Conservation (phyloP, 208 protist genomes). For the Trypanosoma congolense region DNA sequence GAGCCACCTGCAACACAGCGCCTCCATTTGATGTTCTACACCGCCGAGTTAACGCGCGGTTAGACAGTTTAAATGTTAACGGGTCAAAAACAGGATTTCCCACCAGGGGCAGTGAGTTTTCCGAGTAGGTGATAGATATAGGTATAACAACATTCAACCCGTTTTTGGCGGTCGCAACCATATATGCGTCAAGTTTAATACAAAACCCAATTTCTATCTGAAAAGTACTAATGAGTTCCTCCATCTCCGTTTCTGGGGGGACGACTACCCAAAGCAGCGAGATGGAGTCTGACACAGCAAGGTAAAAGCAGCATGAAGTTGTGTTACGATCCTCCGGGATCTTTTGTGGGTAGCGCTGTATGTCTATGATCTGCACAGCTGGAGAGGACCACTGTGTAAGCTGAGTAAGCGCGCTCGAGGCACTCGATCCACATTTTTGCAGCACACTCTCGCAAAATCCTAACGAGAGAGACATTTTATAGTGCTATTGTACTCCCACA, state of each 20-base stretch:
- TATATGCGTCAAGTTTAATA: conserved; percentile 48
- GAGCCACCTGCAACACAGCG: background rate
- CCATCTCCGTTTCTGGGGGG: conserved; percentile 43
- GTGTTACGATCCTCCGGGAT: conserved; percentile 5
- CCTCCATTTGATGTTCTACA: background rate
- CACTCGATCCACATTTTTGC: conserved; percentile 19
- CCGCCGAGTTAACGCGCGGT: conserved; percentile 28
- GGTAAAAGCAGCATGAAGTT: conserved; percentile 56
- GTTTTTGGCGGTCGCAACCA: conserved; percentile 46
- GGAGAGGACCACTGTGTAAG: conserved; percentile 31
- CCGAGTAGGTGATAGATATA: conserved; percentile 32
- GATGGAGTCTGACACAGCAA: conserved; percentile 54
- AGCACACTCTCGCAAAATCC: conserved; percentile 58
- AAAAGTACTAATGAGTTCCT: conserved; percentile 46
- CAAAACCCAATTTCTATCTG: conserved; percentile 74
- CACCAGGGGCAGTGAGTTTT: conserved; percentile 42
- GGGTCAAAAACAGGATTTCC: conserved; percentile 35
- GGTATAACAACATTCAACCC: conserved; percentile 67
- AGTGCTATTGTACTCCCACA: too few species aligned
- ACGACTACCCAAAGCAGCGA: conserved; percentile 61
- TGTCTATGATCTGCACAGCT: conserved; percentile 73
- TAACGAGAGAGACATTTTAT: too few species aligned
- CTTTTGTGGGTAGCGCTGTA: conserved; percentile 55
- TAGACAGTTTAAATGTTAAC: conserved; percentile 43
- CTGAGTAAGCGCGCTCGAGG: conserved; percentile 14